phyloP scores from a whole-genome alignment of 306 rosid genomes.

The Fragaria vesca region DNA sequence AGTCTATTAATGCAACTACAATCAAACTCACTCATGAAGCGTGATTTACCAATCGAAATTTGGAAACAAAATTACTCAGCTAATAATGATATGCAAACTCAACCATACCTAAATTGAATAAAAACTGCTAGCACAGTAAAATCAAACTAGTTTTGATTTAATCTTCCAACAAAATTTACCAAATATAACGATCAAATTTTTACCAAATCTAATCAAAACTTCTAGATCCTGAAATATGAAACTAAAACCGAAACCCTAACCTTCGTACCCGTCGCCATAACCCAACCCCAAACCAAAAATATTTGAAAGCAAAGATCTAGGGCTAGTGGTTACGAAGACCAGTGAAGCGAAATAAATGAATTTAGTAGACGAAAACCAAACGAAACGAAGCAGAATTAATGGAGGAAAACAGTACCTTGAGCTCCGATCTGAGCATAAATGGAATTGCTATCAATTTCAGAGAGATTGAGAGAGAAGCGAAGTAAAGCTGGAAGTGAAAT shows the following conservation, averaged over 20 bases:
- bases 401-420: not conserved
- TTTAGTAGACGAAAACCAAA: not conserved
- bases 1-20: not conserved
- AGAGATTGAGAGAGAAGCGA: not conserved
- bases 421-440: not conserved
- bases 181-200: not conserved
- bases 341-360: not conserved
- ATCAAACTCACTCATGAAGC: not conserved
- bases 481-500: not conserved
- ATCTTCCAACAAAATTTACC: not conserved
- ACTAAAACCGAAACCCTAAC: not conserved
- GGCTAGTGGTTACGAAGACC: not conserved
- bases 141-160: not conserved
- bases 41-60: not conserved
- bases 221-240: not conserved
- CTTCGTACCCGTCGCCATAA: not conserved
- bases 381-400: not conserved
- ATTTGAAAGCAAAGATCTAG: not conserved
- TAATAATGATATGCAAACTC: not conserved
- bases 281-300: not conserved
- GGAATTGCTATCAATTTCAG: not conserved
- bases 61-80: not conserved
- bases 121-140: not conserved
- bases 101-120: not conserved
- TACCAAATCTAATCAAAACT: not conserved